A percentile compares a stretch with the other conserved stretches of the same genome.
These are phyloP conservation scores for Trichophaea hybrida DNA, from an alignment of 2,329 filamentous ascomycete genomes.

Conservation along the genomic window DNA sequence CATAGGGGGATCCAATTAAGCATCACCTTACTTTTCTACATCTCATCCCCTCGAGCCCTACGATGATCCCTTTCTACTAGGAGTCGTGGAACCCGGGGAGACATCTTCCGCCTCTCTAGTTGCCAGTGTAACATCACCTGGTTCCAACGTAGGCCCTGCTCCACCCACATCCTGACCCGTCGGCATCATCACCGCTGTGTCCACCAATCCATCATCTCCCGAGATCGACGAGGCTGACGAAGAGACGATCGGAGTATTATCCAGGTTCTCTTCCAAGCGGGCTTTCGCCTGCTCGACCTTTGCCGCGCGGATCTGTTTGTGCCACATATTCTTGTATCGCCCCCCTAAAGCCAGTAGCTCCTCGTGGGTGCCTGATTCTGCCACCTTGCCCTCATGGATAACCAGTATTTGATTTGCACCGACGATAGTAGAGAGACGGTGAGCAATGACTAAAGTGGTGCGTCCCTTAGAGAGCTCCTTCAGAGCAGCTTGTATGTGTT, in stretches of 20 bases:
- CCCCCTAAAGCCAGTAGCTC: constrained; percentile 57
- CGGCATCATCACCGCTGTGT: not conserved
- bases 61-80: not conserved
- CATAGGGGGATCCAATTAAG: too few species aligned
- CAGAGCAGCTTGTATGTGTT: constrained; percentile 80
- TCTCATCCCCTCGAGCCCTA: too few species aligned
- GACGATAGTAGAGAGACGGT: constrained; percentile 72
- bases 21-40: too few species aligned
- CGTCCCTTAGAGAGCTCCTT: constrained; percentile 68
- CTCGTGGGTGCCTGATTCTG: constrained; percentile 64
- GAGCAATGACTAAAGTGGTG: constrained; percentile 90
- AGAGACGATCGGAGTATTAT: not conserved
- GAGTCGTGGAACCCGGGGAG: not conserved
- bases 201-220: not conserved
- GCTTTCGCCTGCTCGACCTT: constrained; percentile 15
- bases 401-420: constrained; percentile 76
- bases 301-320: constrained; percentile 69
- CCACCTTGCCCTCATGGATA: constrained; percentile 58
- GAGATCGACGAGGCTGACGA: not conserved
- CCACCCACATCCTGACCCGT: not conserved
- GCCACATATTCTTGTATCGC: constrained; percentile 75
- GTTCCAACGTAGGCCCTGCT: not conserved
- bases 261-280: not conserved
- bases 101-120: not conserved
- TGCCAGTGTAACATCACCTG: not conserved